Conservation (phyloP, 345 rosid species). For the Populus nigra region DNA sequence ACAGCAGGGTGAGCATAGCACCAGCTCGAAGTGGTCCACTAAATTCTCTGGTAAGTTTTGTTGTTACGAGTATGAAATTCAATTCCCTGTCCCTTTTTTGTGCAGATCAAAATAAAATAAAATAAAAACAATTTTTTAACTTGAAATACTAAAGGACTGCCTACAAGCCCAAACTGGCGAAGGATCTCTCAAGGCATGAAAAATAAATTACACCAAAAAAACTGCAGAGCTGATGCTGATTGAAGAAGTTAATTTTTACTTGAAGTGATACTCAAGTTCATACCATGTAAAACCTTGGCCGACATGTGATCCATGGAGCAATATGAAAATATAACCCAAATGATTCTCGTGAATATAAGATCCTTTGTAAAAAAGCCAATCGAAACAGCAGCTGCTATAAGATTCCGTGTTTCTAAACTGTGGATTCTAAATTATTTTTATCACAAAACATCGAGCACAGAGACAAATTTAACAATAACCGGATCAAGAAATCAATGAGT, state of each 20-base stretch:
- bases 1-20: neutral
- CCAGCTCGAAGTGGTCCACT: neutral
- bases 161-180: neutral
- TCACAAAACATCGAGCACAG: neutral
- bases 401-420: neutral
- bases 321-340: neutral
- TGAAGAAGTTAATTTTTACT: neutral
- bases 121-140: neutral
- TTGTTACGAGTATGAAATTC: neutral
- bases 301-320: constrained; percentile 3
- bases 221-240: neutral
- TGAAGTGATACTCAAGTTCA: neutral
- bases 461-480: neutral
- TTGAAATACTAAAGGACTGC: neutral
- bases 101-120: neutral
- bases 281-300: constrained; percentile 9
- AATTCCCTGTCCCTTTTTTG: neutral
- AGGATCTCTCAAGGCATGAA: neutral
- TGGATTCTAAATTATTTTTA: neutral
- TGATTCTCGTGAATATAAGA: neutral
- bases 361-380: neutral
- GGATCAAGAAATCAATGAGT: neutral
- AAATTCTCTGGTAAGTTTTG: neutral
- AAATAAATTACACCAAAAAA: neutral
- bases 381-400: neutral